phyloP scores from a whole-genome alignment of 2,329 filamentous ascomycete species.

The Exophiala xenobiotica region DNA sequence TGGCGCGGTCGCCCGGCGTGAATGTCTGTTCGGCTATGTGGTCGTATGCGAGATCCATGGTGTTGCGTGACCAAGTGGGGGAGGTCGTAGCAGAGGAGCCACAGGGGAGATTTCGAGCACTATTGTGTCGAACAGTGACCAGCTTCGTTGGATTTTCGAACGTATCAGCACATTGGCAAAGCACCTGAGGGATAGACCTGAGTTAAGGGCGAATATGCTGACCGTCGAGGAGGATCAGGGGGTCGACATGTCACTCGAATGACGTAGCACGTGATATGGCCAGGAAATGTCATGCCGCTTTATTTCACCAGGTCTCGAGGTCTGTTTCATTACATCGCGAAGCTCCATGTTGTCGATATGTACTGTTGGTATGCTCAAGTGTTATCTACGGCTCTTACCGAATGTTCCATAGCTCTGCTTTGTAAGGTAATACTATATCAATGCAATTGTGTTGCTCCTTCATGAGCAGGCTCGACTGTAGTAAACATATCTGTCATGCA shows the following conservation, averaged over 20 bases:
- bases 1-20: constrained; percentile 51
- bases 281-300: not conserved
- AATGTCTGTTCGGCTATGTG: constrained; percentile 86
- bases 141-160: no score
- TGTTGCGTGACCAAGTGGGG: not conserved
- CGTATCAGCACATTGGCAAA: not conserved
- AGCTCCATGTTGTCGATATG: no score
- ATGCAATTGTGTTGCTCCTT: no score
- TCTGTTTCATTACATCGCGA: constrained; percentile 17
- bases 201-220: no score
- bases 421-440: no score
- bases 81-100: not conserved
- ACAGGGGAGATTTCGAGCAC: no score
- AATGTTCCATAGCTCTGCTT: no score
- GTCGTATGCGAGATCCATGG: constrained; percentile 96
- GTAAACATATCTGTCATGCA: no score
- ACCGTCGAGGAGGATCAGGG: not conserved
- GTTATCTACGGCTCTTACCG: no score
- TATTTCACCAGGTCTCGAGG: not conserved
- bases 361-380: no score
- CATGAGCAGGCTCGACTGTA: no score
- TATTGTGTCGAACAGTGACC: no score
- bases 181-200: not conserved
- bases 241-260: not conserved
- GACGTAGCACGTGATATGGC: not conserved